Percentiles rank a stretch among this genome's conserved stretches.
These are phyloP conservation scores for Prinsepia uniflora DNA, from an alignment of 306 rosid species.

Conservation along the genomic window DNA sequence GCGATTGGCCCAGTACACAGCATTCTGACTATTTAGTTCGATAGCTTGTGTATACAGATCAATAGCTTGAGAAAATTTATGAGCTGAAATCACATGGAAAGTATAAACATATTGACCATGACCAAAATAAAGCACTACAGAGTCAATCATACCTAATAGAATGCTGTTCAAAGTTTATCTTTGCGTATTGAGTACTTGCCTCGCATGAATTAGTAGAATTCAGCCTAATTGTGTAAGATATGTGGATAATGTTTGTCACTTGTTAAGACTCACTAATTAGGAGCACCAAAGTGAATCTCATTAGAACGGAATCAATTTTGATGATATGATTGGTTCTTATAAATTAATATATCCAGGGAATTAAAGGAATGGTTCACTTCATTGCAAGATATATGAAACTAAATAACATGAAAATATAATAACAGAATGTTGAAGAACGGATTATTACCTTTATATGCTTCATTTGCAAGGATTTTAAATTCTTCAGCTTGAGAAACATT, in stretches of 20 bases:
- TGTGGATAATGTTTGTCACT: neutral
- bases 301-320: neutral
- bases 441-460: slow-evolving; percentile 70
- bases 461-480: slow-evolving; percentile 70
- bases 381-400: neutral
- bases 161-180: slow-evolving; percentile 5
- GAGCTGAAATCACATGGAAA: slow-evolving; percentile 55
- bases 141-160: slow-evolving; percentile 21
- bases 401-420: neutral
- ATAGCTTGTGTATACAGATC: slow-evolving; percentile 84
- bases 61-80: slow-evolving; percentile 77
- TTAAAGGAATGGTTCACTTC: slow-evolving; percentile 16
- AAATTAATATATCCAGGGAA: slow-evolving; percentile 3
- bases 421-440: slow-evolving; percentile 16
- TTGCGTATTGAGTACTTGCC: neutral
- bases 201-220: slow-evolving; percentile 4
- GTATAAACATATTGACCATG: slow-evolving; percentile 26
- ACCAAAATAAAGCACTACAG: slow-evolving; percentile 6
- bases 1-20: slow-evolving; percentile 92
- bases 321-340: slow-evolving; percentile 4
- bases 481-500: slow-evolving; percentile 65
- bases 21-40: slow-evolving; percentile 65
- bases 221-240: neutral
- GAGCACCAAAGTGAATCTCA: neutral
- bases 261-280: neutral